These are phyloP conservation scores for Astrothelium macrocarpum DNA, from an alignment of 495 filamentous ascomycete genomes.

Conservation along the genomic window DNA sequence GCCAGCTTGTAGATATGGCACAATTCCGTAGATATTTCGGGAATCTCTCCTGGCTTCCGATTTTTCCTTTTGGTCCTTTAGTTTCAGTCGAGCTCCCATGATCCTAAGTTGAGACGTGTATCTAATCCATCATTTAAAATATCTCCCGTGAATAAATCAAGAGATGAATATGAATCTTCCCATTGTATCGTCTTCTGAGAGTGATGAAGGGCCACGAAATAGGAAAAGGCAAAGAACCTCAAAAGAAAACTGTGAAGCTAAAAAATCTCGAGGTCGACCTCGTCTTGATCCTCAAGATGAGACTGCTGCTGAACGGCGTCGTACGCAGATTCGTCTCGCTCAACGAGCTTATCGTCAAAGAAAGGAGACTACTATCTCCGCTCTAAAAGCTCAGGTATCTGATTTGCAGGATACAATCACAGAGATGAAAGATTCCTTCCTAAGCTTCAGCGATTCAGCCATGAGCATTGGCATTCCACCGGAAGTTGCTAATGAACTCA, in stretches of 20 bases:
- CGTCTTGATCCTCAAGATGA: conserved; percentile 63
- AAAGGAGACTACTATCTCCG: conserved; percentile 72
- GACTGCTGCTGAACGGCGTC: conserved; percentile 55
- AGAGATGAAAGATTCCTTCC: conserved; percentile 64
- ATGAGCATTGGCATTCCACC: conserved; percentile 41
- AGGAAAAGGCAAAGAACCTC: conserved; percentile 7
- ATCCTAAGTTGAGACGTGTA: neutral
- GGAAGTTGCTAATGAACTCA: conserved; percentile 33
- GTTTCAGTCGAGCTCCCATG: neutral
- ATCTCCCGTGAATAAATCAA: neutral
- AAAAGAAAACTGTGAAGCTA: conserved; percentile 18
- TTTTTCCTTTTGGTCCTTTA: neutral
- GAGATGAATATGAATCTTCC: neutral
- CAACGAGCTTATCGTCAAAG: conserved; percentile 77
- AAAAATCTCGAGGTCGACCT: conserved; percentile 48
- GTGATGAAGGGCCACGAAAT: neutral
- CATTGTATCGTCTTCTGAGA: neutral
- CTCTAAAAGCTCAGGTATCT: conserved; percentile 56
- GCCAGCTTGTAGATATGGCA: neutral
- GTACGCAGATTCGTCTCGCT: conserved; percentile 80
- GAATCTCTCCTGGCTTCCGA: neutral
- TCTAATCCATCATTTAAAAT: neutral
- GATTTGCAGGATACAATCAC: conserved; percentile 57
- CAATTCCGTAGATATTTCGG: neutral
- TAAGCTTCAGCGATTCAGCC: conserved; percentile 55